Conservation (phyloP, 257 asterid genomes). For the Buddleja alternifolia region DNA sequence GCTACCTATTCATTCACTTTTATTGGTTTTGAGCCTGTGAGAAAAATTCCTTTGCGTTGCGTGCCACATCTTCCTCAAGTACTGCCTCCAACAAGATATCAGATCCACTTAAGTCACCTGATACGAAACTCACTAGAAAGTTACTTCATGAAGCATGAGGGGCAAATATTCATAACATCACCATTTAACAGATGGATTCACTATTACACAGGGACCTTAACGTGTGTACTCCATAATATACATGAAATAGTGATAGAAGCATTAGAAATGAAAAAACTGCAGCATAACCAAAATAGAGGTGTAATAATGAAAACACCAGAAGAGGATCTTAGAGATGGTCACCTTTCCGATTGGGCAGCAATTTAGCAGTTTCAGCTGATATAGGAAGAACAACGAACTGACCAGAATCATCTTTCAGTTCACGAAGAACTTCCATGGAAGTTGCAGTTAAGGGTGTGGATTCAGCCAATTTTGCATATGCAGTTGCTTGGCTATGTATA, state of each 20-base stretch:
- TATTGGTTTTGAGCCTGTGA: conserved; percentile 53
- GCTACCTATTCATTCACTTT: conserved; percentile 40
- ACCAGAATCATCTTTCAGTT: conserved; percentile 82
- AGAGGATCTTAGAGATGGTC: conserved; percentile 10
- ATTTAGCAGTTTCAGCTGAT: conserved; percentile 84
- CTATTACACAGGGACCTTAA: conserved; percentile 2
- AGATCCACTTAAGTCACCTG: conserved; percentile 68
- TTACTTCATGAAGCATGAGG: neutral
- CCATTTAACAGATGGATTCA: neutral
- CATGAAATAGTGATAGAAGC: neutral
- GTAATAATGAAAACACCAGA: neutral
- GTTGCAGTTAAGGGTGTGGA: conserved; percentile 38
- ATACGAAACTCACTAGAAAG: conserved; percentile 28
- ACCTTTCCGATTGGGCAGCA: conserved; percentile 75
- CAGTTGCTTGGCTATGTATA: conserved; percentile 67
- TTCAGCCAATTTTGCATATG: conserved; percentile 63
- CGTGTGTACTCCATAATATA: neutral
- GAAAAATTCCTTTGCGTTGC: conserved; percentile 65
- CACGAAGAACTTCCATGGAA: conserved; percentile 55
- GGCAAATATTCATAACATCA: neutral
- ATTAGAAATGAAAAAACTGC: neutral
- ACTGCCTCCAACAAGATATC: conserved; percentile 86
- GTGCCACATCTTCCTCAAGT: conserved; percentile 90
- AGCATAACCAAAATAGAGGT: conserved; percentile 5
- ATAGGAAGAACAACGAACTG: conserved; percentile 74